phyloP scores from a whole-genome alignment of 73 alveolate species.

The Blepharisma japonicum region DNA sequence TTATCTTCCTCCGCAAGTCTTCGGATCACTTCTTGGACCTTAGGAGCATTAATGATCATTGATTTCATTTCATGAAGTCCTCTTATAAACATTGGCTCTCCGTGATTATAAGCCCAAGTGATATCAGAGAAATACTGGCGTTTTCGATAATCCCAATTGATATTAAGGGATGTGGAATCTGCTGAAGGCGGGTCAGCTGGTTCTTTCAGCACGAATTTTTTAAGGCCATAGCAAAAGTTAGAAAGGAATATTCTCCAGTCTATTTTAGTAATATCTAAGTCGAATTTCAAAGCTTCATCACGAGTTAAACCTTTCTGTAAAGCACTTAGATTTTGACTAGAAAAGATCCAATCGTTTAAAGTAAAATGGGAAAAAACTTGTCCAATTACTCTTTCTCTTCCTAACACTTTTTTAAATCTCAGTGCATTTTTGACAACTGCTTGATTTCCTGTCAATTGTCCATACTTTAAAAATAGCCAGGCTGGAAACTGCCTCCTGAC shows the following conservation, averaged over 20 bases:
- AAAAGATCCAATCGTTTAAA: slow-evolving; percentile 76
- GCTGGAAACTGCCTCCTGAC: slow-evolving; percentile 60
- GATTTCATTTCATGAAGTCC: slow-evolving; percentile 43
- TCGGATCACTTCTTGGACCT: slow-evolving; percentile 63
- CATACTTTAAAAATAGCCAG: slow-evolving; percentile 34
- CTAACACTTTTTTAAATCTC: slow-evolving; percentile 53
- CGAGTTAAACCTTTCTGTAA: slow-evolving; percentile 22
- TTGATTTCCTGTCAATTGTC: slow-evolving; percentile 49
- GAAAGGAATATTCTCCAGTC: slow-evolving; percentile 72
- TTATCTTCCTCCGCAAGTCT: slow-evolving; percentile 43
- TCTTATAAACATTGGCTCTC: slow-evolving; percentile 46
- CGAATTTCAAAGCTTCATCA: slow-evolving; percentile 48
- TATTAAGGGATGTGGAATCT: slow-evolving; percentile 51
- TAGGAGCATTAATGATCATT: slow-evolving; percentile 42
- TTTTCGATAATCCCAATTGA: slow-evolving; percentile 33
- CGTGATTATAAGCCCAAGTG: slow-evolving; percentile 53
- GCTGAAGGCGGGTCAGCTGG: slow-evolving; percentile 55
- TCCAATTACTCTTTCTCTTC: slow-evolving; percentile 57
- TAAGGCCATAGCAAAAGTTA: slow-evolving; percentile 74
- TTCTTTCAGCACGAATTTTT: slow-evolving; percentile 73
- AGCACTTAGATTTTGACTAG: slow-evolving; percentile 34
- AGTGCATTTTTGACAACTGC: slow-evolving; percentile 54
- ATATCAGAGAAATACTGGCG: slow-evolving; percentile 58
- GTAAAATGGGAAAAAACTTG: slow-evolving; percentile 56
- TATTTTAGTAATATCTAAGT: slow-evolving; percentile 62